Evolutionary conservation across 108 stramenopile species (phyloP), one percentile per base, ranked within the genome.

Genomic region (Skeletonema grethae): DNA sequence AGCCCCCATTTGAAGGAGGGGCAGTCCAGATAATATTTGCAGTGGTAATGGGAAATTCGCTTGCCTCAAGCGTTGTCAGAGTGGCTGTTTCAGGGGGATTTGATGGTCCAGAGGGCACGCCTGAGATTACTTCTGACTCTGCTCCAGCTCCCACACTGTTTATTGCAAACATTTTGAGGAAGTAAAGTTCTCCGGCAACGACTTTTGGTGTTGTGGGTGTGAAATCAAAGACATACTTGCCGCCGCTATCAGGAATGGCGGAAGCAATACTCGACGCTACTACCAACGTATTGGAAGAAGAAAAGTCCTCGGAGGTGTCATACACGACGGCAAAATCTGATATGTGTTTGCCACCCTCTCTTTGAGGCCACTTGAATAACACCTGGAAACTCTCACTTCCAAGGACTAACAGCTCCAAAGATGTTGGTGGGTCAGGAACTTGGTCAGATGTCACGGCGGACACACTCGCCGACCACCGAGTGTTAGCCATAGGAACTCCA

Each of bases 271-370:
- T 43, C 11, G 70, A 43, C 11, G 58, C 61, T 28, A 78, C 69
- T 13, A 2, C 22, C 7, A 74, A n/a, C 45, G 34, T 20, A 38
- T 75, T 24, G 30, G 72, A 41, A n/a, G 61, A 62, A 28, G 84
- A 69, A 62, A 73, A 78, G 65, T 69, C 55, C 9, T 63, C 67
- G 8, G 39, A 69, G 9, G 85, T 85, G 55, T 87, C 88, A 31
- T 75, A 84, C 55, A 81, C 70, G 12, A 94, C 59, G 28, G 70
- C 28, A 75, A 86, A 92, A 16, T 85, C 36, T 16, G 70, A 76
- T 63, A 94, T 84, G 39, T 57, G 61, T 35, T 65, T 38, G 5
- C 93, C 93, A 20, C 93, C 93, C 61, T 84, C 77, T 22, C 86
- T 63, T 22, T 25, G 38, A 1, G 93, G 91, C 53, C 83, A 74